Conservation (phyloP, 768 basidiomycete species). For the Calvatia gigantea region DNA sequence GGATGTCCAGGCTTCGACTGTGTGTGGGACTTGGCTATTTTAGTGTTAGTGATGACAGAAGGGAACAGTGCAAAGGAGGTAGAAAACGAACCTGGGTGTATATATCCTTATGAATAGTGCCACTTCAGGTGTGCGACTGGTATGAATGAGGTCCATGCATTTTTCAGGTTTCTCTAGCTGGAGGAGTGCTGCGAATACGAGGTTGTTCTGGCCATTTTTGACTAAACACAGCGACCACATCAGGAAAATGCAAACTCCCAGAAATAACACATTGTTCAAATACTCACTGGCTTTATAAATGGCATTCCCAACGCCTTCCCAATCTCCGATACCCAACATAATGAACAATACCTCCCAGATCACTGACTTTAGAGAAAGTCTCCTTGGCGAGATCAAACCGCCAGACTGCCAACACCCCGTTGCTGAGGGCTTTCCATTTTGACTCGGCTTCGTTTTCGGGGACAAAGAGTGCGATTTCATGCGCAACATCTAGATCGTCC, state of each 20-base stretch:
- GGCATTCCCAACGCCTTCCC: constrained; percentile 61
- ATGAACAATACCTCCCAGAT: constrained; percentile 85
- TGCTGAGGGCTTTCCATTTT: constrained; percentile 94
- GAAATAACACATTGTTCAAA: too few relatives aligned
- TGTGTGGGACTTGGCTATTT: constrained; percentile 54
- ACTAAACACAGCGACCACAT: constrained; percentile 35
- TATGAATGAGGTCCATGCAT: constrained; percentile 84
- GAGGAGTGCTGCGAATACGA: constrained; percentile 88
- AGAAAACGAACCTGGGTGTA: constrained; percentile 62
- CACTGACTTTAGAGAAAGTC: constrained; percentile 83
- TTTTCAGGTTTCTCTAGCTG: constrained; percentile 76
- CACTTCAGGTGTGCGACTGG: constrained; percentile 87
- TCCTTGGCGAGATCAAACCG: constrained; percentile 90
- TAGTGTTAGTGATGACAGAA: not conserved
- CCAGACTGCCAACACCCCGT: constrained; percentile 90
- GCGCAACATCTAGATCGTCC: constrained; percentile 89
- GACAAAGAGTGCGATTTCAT: constrained; percentile 67
- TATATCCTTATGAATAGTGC: constrained; percentile 94
- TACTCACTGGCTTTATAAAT: constrained; percentile 64
- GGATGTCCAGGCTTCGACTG: constrained; percentile 76
- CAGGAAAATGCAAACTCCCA: too few relatives aligned
- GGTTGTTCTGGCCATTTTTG: constrained; percentile 82
- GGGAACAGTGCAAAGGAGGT: constrained; percentile 1
- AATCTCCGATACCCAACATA: constrained; percentile 75
- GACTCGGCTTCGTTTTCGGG: constrained; percentile 65